Percentiles rank a stretch among this genome's conserved stretches.
These are phyloP conservation scores for Neurospora sp. DNA, from an alignment of 495 filamentous ascomycete species.

Conservation along the genomic window DNA sequence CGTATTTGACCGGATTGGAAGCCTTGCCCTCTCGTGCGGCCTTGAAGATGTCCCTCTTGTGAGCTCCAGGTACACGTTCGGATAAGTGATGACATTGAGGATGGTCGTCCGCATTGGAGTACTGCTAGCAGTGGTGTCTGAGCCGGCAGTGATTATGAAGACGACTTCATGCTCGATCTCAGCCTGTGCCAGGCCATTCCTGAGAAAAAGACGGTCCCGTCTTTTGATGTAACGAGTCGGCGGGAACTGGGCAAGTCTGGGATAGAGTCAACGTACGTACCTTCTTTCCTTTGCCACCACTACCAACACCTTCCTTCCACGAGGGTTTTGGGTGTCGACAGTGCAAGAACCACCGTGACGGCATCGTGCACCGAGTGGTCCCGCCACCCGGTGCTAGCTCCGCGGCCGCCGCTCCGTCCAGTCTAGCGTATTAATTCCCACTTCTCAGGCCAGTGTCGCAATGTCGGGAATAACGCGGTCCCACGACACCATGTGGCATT, in stretches of 20 bases:
- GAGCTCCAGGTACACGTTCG: constrained; percentile 38
- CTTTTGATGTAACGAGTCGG: neutral
- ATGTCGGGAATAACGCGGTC: neutral
- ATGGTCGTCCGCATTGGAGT: constrained; percentile 48
- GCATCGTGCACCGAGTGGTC: neutral
- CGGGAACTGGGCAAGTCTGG: neutral
- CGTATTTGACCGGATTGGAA: constrained; percentile 23
- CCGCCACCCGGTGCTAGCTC: neutral
- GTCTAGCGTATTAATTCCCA: neutral
- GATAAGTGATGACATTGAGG: constrained; percentile 38
- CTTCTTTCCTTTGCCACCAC: too few relatives aligned
- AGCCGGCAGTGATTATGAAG: constrained; percentile 45
- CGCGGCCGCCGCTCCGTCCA: neutral
- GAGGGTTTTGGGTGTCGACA: neutral
- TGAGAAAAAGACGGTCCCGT: constrained; percentile 19
- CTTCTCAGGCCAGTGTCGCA: neutral
- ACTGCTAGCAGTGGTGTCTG: constrained; percentile 54
- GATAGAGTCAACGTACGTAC: neutral
- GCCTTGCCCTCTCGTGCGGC: constrained; percentile 17
- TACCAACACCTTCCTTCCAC: too few relatives aligned
- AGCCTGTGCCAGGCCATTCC: constrained; percentile 24
- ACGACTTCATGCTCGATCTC: constrained; percentile 32
- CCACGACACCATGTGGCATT: neutral
- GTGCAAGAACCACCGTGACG: neutral
- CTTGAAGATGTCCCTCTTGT: constrained; percentile 41